Evolutionary conservation across 257 asterid species (phyloP), one percentile per base, ranked within the genome.

Genomic region (Cordia subcordata): DNA sequence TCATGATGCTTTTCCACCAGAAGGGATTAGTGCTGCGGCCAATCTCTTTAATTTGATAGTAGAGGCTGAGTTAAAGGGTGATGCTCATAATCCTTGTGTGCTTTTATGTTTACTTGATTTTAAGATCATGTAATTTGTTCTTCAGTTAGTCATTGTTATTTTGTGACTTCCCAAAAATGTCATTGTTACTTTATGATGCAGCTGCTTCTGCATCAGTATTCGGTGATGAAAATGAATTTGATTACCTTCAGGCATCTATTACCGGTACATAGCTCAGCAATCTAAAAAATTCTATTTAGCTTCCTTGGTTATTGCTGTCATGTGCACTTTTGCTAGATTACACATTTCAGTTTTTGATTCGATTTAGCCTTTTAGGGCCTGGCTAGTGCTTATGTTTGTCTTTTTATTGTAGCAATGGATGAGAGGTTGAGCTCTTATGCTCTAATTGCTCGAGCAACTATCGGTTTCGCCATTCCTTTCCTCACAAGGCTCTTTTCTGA

Each of bases 401-500:
- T 55, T 72, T 23, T 62, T 62, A 71, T 76, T 77, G 72, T 75
- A 91, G 99, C 96, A 53, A 88, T 88, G 99, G 99, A 92, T 75
- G 99, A 92, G 85, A 75, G 99, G 74, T 68, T 92, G 77, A 84
- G 89, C 77, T 79, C 94, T 38, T 92, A 92, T 84, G 99, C 96
- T 63, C 95, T 92, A 65, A 86, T 92, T 78, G 99, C 95, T 78
- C 91, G 99, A 70, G 87, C 94, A 70, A 91, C 99, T 73, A 68
- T 80, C 46, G 84, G 77, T 57, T 66, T 73, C 35, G 63, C 90
- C 40, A 66, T 86, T 74, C 96, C 96, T 68, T 82, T 84, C 55
- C 87, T 92, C 55, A 72, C 75, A 42, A 61, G 79, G 69, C 81
- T 72, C 64, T 81, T 88, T 79, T 79, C 94, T 32, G 96, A 81